phyloP scores from a whole-genome alignment of 371 early-diverging fungal genomes.

The Apophysomyces elegans region DNA sequence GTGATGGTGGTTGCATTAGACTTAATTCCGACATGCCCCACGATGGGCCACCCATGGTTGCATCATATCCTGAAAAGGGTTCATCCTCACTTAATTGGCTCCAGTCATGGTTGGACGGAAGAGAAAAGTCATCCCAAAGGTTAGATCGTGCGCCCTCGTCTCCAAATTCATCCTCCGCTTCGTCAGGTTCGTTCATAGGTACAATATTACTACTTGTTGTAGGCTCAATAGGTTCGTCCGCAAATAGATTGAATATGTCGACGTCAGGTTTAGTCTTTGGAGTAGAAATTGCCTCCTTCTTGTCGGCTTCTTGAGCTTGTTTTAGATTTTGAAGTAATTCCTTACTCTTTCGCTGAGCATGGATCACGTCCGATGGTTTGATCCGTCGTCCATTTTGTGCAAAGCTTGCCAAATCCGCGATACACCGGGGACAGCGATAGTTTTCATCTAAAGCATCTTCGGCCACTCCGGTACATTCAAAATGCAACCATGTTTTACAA shows the following conservation, averaged over 20 bases:
- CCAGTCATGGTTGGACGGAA: slow-evolving; percentile 21
- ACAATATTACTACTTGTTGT: not conserved
- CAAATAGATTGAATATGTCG: slow-evolving; percentile 2
- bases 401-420: not conserved
- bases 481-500: slow-evolving; percentile 52
- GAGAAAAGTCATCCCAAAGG: slow-evolving; percentile 26
- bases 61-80: slow-evolving; percentile 21
- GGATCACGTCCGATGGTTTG: slow-evolving; percentile 4
- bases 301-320: slow-evolving; percentile 20
- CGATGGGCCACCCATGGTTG: slow-evolving; percentile 19
- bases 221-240: slow-evolving; percentile 4
- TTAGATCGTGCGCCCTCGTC: slow-evolving; percentile 9
- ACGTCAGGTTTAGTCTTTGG: not conserved
- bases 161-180: slow-evolving; percentile 21
- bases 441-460: slow-evolving; percentile 29
- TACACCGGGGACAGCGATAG: slow-evolving; percentile 38
- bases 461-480: slow-evolving; percentile 46
- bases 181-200: not conserved
- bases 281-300: not conserved
- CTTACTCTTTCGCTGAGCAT: slow-evolving; percentile 12
- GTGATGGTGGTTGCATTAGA: slow-evolving; percentile 29
- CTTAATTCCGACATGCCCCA: slow-evolving; percentile 28
- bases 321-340: slow-evolving; percentile 18
- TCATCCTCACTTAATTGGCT: slow-evolving; percentile 27
- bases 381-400: slow-evolving; percentile 3